Conservation (phyloP, 495 filamentous ascomycete genomes). For the Penicillium alfredii region DNA sequence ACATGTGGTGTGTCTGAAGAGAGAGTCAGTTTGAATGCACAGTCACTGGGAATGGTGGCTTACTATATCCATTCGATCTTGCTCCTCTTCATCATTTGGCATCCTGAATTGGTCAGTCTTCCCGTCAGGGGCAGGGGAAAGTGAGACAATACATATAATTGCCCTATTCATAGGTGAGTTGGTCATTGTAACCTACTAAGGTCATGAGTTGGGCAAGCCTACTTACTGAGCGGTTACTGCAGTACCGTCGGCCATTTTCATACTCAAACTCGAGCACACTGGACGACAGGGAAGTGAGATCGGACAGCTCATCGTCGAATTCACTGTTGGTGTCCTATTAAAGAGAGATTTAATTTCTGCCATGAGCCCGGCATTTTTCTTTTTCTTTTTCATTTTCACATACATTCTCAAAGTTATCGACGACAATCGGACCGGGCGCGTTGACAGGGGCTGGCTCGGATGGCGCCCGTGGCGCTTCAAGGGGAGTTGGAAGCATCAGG, state of each 20-base stretch:
- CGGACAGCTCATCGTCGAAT: conserved; percentile 13
- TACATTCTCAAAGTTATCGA: conserved; percentile 13
- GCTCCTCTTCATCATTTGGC: too few species aligned
- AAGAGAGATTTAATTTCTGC: conserved; percentile 1
- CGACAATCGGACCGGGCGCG: conserved; percentile 8
- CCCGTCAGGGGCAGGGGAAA: too few species aligned
- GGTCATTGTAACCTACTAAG: too few species aligned
- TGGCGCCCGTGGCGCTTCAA: conserved; percentile 2
- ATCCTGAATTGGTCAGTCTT: too few species aligned
- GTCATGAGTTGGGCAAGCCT: too few species aligned
- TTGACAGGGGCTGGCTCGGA: conserved; percentile 8
- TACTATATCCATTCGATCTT: too few species aligned
- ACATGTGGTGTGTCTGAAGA: too few species aligned
- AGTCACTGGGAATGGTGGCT: too few species aligned
- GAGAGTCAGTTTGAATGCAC: too few species aligned
- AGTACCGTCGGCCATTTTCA: conserved; percentile 23
- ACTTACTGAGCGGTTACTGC: conserved; percentile 9
- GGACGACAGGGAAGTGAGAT: conserved; percentile 17
- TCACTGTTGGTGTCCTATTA: conserved; percentile 14
- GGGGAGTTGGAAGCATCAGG: background rate
- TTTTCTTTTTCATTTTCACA: too few species aligned
- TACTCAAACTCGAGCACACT: conserved; percentile 21
- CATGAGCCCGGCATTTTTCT: background rate
- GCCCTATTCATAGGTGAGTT: too few species aligned
- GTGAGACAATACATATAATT: too few species aligned